Conservation (phyloP, 371 early-diverging fungal species). For the Mortierella sp. region DNA sequence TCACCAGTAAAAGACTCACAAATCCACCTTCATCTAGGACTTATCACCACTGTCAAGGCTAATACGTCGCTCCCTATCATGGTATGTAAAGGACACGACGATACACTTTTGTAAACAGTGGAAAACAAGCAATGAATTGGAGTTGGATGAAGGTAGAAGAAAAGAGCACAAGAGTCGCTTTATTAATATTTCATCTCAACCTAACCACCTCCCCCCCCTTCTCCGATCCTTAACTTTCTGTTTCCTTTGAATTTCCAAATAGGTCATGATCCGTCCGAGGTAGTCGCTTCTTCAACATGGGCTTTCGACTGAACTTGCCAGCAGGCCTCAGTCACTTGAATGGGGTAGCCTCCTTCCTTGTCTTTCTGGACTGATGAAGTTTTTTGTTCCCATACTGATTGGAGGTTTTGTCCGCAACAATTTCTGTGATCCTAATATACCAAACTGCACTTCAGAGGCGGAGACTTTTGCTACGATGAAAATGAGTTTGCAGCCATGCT, state of each 20-base stretch:
- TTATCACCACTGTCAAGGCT: conserved; percentile 53
- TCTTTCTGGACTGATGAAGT: not conserved
- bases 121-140: too few relatives aligned
- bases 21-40: conserved; percentile 34
- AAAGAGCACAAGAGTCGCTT: too few relatives aligned
- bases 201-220: too few relatives aligned
- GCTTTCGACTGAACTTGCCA: not conserved
- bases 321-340: not conserved
- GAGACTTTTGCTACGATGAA: conserved; percentile 68
- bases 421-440: not conserved
- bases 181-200: too few relatives aligned
- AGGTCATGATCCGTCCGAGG: conserved; percentile 74
- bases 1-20: not conserved
- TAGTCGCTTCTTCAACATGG: conserved; percentile 1
- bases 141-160: too few relatives aligned
- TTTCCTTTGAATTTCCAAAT: not conserved
- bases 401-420: too few relatives aligned
- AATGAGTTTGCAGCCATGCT: conserved; percentile 69
- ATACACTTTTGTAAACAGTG: too few relatives aligned
- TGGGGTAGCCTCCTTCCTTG: not conserved
- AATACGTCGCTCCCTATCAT: conserved; percentile 61
- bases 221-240: not conserved
- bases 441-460: conserved; percentile 51
- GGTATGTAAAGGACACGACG: conserved; percentile 30
- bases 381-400: not conserved